Evolutionary conservation across 2,329 filamentous ascomycete species (phyloP).

Genomic region (Claviceps sp.): DNA sequence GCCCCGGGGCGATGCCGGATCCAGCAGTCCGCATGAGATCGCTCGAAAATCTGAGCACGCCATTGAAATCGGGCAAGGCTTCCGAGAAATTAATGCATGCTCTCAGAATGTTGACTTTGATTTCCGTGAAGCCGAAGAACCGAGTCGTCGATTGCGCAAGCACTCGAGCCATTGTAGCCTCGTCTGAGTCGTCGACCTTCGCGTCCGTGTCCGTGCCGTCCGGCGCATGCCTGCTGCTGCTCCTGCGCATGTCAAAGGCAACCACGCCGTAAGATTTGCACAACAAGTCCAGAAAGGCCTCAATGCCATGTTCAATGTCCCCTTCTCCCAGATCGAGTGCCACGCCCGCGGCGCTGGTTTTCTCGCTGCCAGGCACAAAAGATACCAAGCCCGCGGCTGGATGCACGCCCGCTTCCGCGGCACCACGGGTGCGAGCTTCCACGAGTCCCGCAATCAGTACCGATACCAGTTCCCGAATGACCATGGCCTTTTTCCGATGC

Average conservation of each 20-base stretch:
- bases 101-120: constrained; percentile 78
- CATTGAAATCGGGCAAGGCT: constrained; percentile 80
- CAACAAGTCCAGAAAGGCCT: constrained; percentile 45
- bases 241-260: constrained; percentile 26
- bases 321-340: constrained; percentile 47
- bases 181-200: constrained; percentile 33
- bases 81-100: constrained; percentile 92
- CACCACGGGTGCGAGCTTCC: constrained; percentile 81
- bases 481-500: constrained; percentile 80
- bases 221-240: constrained; percentile 2
- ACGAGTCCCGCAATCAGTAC: constrained; percentile 74
- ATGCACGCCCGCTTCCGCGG: constrained; percentile 92
- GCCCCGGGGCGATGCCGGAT: constrained; percentile 61
- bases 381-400: constrained; percentile 77
- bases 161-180: constrained; percentile 42
- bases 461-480: constrained; percentile 73
- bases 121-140: constrained; percentile 61
- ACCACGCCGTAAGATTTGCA: constrained; percentile 54
- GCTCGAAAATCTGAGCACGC: constrained; percentile 78
- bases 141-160: constrained; percentile 42
- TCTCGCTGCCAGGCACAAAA: constrained; percentile 42
- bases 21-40: constrained; percentile 73
- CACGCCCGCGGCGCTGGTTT: constrained; percentile 36
- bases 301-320: constrained; percentile 54
- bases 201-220: neutral